Percentiles rank a stretch among this genome's conserved stretches.
phyloP scores from a whole-genome alignment of 1,284 basidiomycete species.

The Tausonia pullulans region DNA sequence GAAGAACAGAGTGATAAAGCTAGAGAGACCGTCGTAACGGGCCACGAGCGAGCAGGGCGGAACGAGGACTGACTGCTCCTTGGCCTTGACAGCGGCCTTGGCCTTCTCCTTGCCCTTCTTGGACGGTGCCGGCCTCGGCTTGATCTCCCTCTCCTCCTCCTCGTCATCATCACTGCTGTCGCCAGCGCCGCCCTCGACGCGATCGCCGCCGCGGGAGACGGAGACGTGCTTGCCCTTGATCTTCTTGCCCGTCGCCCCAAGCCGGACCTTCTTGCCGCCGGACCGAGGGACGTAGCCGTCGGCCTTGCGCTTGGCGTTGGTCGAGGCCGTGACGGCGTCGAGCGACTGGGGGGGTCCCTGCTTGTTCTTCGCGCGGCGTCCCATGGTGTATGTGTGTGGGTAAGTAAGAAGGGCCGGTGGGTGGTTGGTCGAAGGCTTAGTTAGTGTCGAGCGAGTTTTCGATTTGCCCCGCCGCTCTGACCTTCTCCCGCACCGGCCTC shows the following conservation, averaged over 20 bases:
- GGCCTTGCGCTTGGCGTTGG: constrained; percentile 18
- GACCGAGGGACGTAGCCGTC: constrained; percentile 18
- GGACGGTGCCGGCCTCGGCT: constrained; percentile 30
- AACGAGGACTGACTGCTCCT: constrained; percentile 20
- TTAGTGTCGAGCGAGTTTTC: too few relatives aligned
- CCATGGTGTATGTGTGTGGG: constrained; percentile 45
- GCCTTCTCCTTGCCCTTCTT: constrained; percentile 31
- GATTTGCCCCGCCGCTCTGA: too few relatives aligned
- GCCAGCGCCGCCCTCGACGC: constrained; percentile 31
- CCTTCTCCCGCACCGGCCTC: too few relatives aligned
- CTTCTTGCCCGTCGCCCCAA: constrained; percentile 18
- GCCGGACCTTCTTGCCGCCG: constrained; percentile 21
- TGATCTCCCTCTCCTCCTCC: constrained; percentile 47
- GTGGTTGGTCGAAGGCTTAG: not conserved
- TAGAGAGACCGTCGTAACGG: constrained; percentile 15
- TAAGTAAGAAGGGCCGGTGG: not conserved
- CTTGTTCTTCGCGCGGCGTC: constrained; percentile 81
- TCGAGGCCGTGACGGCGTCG: constrained; percentile 19
- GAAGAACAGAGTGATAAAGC: constrained; percentile 12
- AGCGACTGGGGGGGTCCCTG: constrained; percentile 65
- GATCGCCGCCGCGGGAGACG: constrained; percentile 12
- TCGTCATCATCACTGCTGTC: constrained; percentile 32
- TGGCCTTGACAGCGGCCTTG: constrained; percentile 24
- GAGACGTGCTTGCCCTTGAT: constrained; percentile 5
- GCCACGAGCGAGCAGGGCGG: constrained; percentile 13